Percentiles rank a stretch among this genome's conserved stretches.
Evolutionary conservation across 2,329 filamentous ascomycete species (phyloP).

Genomic region (Cytospora paraplurivora): DNA sequence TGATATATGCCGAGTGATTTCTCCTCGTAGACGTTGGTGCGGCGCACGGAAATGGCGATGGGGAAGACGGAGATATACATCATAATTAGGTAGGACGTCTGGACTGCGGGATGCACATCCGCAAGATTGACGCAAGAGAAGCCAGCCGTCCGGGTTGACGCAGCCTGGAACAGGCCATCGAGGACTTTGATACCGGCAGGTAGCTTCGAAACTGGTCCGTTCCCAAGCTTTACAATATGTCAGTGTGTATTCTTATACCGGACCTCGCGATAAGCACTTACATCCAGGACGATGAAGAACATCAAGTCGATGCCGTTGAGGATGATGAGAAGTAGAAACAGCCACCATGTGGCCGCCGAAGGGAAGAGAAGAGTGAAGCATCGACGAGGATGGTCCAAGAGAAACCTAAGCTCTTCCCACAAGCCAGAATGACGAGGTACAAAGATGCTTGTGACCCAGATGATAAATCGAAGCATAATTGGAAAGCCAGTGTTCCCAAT

Average conservation of each 20-base stretch:
- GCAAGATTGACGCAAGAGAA: conserved; percentile 81
- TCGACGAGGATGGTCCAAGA: conserved; percentile 90
- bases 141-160: conserved; percentile 86
- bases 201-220: conserved; percentile 66
- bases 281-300: conserved; percentile 90
- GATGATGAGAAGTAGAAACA: conserved; percentile 81
- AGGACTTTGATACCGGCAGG: conserved; percentile 76
- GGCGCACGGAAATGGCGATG: conserved; percentile 90
- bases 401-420: conserved; percentile 87
- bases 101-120: conserved; percentile 82
- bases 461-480: conserved; percentile 89
- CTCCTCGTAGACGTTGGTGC: conserved; percentile 96
- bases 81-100: conserved; percentile 95
- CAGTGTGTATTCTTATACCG: conserved; percentile 31
- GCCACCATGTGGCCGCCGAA: conserved; percentile 88
- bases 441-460: conserved; percentile 76
- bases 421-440: conserved; percentile 67
- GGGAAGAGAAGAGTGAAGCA: conserved; percentile 97
- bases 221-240: conserved; percentile 61
- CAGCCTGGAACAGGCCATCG: conserved; percentile 87
- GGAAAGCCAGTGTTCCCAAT: conserved; percentile 96
- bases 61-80: conserved; percentile 99
- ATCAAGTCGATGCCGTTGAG: conserved; percentile 85
- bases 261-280: conserved; percentile 47
- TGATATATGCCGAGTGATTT: conserved; percentile 75